A percentile compares a stretch with the other conserved stretches of the same genome.
Conservation (phyloP, 1,284 basidiomycete genomes). For the Boletus hoseneyae region DNA sequence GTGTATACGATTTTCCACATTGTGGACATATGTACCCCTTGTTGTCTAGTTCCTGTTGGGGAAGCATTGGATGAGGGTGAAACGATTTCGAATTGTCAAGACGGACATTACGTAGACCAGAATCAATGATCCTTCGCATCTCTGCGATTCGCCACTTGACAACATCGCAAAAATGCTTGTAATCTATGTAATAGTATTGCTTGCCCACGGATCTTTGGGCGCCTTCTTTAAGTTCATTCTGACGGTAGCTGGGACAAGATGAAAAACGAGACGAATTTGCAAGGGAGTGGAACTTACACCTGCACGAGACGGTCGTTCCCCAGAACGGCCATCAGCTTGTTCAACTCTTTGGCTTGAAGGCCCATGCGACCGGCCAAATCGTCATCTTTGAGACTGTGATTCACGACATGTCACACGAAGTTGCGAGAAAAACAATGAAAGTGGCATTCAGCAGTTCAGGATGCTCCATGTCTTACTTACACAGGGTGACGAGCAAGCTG, state of each 20-base stretch:
- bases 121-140: constrained; percentile 89
- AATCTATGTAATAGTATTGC: constrained; percentile 97
- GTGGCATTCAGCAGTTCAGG: constrained; percentile 21
- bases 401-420: constrained; percentile 28
- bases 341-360: constrained; percentile 88
- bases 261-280: constrained; percentile 4
- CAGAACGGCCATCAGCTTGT: constrained; percentile 87
- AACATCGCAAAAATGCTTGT: constrained; percentile 93
- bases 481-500: constrained; percentile 88
- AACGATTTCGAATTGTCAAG: neutral
- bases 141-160: constrained; percentile 97
- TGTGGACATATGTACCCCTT: constrained; percentile 95
- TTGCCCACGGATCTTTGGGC: constrained; percentile 76
- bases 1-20: constrained; percentile 82
- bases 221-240: constrained; percentile 83
- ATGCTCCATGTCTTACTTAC: constrained; percentile 56
- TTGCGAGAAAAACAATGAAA: constrained; percentile 10
- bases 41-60: constrained; percentile 81
- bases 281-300: constrained; percentile 53
- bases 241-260: constrained; percentile 59
- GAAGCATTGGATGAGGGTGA: constrained; percentile 5
- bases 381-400: constrained; percentile 81
- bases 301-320: constrained; percentile 82
- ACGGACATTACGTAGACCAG: constrained; percentile 76
- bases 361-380: constrained; percentile 87